Evolutionary conservation across 1,139 yeast genomes (phyloP).

Genomic region (Arxiozyma telluris): DNA sequence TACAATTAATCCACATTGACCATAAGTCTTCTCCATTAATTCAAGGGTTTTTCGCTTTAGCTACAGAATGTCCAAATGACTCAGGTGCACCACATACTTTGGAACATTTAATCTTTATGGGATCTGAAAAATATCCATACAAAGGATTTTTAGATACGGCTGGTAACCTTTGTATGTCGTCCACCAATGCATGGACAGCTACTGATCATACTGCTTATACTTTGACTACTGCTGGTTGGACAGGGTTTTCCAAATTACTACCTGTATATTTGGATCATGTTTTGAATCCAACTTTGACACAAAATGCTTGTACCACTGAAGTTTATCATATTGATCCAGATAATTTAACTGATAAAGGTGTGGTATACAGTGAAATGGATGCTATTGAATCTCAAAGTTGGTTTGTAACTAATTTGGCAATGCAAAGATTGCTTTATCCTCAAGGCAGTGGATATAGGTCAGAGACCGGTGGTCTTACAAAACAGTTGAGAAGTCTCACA

Average conservation of each 20-base stretch:
- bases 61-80: constrained; percentile 80
- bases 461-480: constrained; percentile 89
- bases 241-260: constrained; percentile 72
- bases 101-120: constrained; percentile 93
- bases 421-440: constrained; percentile 54
- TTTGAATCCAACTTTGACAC: constrained; percentile 75
- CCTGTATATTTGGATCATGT: constrained; percentile 90
- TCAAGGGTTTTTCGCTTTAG: constrained; percentile 88
- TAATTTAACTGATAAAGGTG: constrained; percentile 83
- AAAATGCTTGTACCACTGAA: constrained; percentile 86
- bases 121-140: constrained; percentile 80
- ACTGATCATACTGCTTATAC: constrained; percentile 95
- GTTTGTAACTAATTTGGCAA: constrained; percentile 54
- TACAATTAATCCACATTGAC: constrained; percentile 66
- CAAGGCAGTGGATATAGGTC: constrained; percentile 71
- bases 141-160: constrained; percentile 83
- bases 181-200: constrained; percentile 96
- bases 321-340: constrained; percentile 90
- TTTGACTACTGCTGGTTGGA: constrained; percentile 91
- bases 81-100: constrained; percentile 94
- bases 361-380: constrained; percentile 96
- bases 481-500: constrained; percentile 62
- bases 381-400: constrained; percentile 79
- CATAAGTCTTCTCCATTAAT: constrained; percentile 79
- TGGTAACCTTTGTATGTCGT: constrained; percentile 76